Evolutionary conservation across 805 yeast genomes (phyloP).

Genomic region (Tetrapisispora taiwanensis): DNA sequence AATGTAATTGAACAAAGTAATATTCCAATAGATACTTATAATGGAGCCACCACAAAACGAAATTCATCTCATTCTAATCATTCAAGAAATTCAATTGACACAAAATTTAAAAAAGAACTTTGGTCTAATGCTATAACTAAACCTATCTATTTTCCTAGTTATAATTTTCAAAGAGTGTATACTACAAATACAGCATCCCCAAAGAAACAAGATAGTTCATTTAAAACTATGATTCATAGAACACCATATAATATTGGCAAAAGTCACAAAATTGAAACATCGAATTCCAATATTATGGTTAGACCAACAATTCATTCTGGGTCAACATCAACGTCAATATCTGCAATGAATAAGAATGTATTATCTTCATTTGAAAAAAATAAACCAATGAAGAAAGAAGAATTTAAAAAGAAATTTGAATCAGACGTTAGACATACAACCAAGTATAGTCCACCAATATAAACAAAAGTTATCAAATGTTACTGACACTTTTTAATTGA

Average conservation of each 20-base stretch:
- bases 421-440: neutral
- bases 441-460: neutral
- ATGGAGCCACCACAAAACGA: too few species aligned
- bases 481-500: neutral
- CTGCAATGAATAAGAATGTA: neutral
- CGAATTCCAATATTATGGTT: neutral
- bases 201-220: neutral
- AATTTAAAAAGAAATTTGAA: neutral
- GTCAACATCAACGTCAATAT: neutral
- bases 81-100: neutral
- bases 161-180: neutral
- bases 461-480: neutral
- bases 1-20: too few species aligned
- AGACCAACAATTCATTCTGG: neutral
- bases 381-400: neutral
- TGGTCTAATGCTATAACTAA: neutral
- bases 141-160: slow-evolving; percentile 1
- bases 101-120: neutral
- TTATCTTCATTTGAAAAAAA: neutral
- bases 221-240: neutral
- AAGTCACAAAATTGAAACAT: neutral
- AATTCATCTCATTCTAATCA: neutral
- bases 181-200: neutral
- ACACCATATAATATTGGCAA: neutral
- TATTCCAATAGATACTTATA: neutral